Evolutionary conservation across 106 monocot species (phyloP).

Genomic region (Acanthochlamys bracteata): DNA sequence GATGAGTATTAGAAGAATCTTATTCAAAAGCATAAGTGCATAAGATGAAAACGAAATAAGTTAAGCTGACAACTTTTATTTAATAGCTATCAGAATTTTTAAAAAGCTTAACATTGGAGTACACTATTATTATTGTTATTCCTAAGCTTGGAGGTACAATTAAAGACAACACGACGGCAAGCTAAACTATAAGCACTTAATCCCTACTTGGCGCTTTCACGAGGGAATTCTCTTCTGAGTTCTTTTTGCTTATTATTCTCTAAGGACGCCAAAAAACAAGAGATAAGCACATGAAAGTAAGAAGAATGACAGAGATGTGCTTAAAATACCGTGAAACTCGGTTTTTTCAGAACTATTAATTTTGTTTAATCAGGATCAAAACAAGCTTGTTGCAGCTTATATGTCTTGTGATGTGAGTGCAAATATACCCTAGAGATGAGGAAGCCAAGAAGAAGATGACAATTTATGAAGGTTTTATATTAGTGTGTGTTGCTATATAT

Average conservation of each 20-base stretch:
- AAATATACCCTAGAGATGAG: background rate
- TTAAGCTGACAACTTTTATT: conserved; percentile 2
- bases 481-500: background rate
- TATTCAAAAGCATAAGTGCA: conserved; percentile 31
- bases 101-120: background rate
- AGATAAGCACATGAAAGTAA: conserved; percentile 5
- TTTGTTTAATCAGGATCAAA: background rate
- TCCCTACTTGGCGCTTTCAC: conserved; percentile 7
- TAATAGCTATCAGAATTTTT: background rate
- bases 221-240: conserved; percentile 3
- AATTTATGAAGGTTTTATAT: background rate
- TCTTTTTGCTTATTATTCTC: conserved; percentile 1
- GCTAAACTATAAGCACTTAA: conserved; percentile 13
- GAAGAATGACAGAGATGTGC: conserved; percentile 13
- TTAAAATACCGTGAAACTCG: background rate
- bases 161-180: conserved; percentile 6
- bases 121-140: background rate
- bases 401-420: background rate
- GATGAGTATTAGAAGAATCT: conserved; percentile 29
- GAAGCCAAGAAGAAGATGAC: conserved; percentile 8
- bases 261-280: conserved; percentile 1
- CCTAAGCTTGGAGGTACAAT: conserved; percentile 11
- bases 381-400: background rate
- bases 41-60: conserved; percentile 21
- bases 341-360: background rate